These are phyloP conservation scores for Lentinula novae-zelandiae DNA, from an alignment of 1,284 basidiomycete genomes.

Conservation along the genomic window DNA sequence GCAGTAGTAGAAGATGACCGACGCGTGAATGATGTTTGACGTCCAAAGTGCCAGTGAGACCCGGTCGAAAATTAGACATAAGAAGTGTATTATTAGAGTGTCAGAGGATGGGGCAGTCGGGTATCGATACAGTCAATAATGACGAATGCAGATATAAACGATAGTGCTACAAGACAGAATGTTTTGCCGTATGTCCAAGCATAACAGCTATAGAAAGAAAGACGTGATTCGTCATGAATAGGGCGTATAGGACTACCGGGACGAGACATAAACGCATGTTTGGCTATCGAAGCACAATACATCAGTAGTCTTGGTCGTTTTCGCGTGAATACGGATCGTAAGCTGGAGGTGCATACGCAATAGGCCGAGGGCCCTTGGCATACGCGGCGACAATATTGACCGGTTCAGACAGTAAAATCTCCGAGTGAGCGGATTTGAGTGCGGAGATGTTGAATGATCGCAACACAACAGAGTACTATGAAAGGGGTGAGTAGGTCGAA, in stretches of 20 bases:
- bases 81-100: not conserved
- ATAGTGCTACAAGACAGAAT: conserved; percentile 3
- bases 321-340: conserved; percentile 29
- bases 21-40: too few species aligned
- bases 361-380: conserved; percentile 35
- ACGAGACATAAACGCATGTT: not conserved
- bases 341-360: conserved; percentile 38
- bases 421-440: conserved; percentile 27
- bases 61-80: not conserved
- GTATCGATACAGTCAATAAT: conserved; percentile 2
- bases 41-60: too few species aligned
- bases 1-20: not conserved
- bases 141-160: not conserved
- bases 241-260: not conserved
- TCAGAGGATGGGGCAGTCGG: not conserved
- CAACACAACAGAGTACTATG: conserved; percentile 39
- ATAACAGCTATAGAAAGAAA: not conserved
- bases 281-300: conserved; percentile 11
- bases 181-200: conserved; percentile 2
- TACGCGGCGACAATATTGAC: conserved; percentile 44
- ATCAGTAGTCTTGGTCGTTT: conserved; percentile 23
- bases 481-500: not conserved
- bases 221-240: not conserved
- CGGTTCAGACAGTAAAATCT: conserved; percentile 35
- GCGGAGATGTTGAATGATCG: conserved; percentile 37